Evolutionary conservation across 805 yeast species (phyloP).

Genomic region (Priceomyces fermenticarens): DNA sequence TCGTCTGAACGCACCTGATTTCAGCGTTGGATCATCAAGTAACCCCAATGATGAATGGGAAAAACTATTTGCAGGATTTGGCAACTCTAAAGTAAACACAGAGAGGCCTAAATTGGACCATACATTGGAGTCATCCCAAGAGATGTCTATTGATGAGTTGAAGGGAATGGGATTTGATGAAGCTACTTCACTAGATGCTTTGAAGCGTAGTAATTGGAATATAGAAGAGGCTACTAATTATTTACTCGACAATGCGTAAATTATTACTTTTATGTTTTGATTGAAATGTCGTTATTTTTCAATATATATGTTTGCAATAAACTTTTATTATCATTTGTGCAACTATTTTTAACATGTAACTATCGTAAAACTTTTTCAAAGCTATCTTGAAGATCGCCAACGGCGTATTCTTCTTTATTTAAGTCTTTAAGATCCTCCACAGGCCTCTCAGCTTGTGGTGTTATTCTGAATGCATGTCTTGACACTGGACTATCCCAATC

Average conservation of each 20-base stretch:
- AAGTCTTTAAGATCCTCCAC: slow-evolving; percentile 39
- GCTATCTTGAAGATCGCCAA: slow-evolving; percentile 31
- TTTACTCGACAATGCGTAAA: slow-evolving; percentile 66
- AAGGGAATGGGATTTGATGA: slow-evolving; percentile 86
- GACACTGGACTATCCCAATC: slow-evolving; percentile 68
- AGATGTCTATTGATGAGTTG: slow-evolving; percentile 69
- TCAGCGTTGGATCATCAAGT: slow-evolving; percentile 31
- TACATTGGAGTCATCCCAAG: slow-evolving; percentile 27
- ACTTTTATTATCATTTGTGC: not conserved
- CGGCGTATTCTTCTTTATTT: slow-evolving; percentile 32
- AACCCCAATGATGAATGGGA: slow-evolving; percentile 80
- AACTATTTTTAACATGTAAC: not conserved
- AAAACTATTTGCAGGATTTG: slow-evolving; percentile 86
- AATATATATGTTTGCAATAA: not conserved
- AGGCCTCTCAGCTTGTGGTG: slow-evolving; percentile 74
- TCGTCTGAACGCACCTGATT: slow-evolving; percentile 10
- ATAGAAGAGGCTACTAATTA: slow-evolving; percentile 85
- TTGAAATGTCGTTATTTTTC: not conserved
- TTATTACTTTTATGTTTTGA: not conserved
- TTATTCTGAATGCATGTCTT: slow-evolving; percentile 73
- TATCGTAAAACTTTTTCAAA: slow-evolving; percentile 16
- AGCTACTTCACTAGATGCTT: slow-evolving; percentile 63
- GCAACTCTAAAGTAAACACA: slow-evolving; percentile 37
- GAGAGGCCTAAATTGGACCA: slow-evolving; percentile 4
- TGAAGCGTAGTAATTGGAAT: slow-evolving; percentile 68